phyloP scores from a whole-genome alignment of 768 basidiomycete species.

The Trametes maxima region DNA sequence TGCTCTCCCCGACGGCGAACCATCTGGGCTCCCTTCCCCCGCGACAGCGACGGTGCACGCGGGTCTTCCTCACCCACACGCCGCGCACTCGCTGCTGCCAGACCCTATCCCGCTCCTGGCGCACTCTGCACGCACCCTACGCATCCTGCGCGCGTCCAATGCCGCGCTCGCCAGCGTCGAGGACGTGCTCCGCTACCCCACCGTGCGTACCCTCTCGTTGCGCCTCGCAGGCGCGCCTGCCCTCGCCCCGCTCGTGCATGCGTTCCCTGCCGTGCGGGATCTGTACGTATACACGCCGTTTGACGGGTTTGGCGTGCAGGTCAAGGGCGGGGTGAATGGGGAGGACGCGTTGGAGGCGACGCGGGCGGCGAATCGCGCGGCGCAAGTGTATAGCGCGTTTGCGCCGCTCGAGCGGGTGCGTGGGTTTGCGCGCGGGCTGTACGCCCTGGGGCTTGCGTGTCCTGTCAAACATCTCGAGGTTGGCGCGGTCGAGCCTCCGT shows the following conservation, averaged over 20 bases:
- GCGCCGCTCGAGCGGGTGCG: conserved; percentile 11
- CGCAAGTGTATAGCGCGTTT: conserved; percentile 20
- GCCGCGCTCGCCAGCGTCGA: conserved; percentile 14
- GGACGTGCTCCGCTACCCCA: conserved; percentile 15
- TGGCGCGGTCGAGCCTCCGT: conserved; percentile 3
- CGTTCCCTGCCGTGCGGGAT: conserved; percentile 9
- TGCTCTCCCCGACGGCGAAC: conserved; percentile 9
- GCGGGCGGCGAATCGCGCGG: conserved; percentile 11
- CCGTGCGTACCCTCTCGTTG: conserved; percentile 14
- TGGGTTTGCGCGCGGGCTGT: conserved; percentile 18
- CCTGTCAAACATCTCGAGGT: conserved; percentile 10
- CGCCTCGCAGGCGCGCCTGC: conserved; percentile 17
- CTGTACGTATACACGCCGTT: conserved; percentile 20
- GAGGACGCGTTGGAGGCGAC: conserved; percentile 7
- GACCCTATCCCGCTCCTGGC: conserved; percentile 17
- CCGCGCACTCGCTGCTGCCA: neutral
- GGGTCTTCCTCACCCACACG: neutral
- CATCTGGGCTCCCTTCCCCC: conserved; percentile 4
- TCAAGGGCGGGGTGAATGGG: neutral
- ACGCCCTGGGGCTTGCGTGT: conserved; percentile 15
- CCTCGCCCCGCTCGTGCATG: conserved; percentile 19
- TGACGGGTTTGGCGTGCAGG: conserved; percentile 13
- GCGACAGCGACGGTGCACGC: neutral
- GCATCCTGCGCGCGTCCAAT: conserved; percentile 11
- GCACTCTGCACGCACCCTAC: conserved; percentile 8